Conservation (phyloP, 2,329 filamentous ascomycete genomes). For the Alternaria alternata region DNA sequence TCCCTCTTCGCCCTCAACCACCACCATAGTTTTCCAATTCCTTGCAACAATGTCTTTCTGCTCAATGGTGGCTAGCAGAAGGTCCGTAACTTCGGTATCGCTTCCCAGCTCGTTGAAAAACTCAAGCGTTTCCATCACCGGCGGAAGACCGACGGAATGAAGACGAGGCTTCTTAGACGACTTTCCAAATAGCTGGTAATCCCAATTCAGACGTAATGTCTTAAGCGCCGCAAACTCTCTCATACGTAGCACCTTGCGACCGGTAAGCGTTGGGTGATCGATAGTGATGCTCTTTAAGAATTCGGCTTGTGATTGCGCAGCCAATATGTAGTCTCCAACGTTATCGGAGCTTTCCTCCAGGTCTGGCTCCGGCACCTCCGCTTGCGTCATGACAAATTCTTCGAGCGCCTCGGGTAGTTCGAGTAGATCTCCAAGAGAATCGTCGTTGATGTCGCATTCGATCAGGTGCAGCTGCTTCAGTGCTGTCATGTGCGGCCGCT, state of each 20-base stretch:
- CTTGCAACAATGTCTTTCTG: conserved; percentile 37
- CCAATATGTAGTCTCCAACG: conserved; percentile 43
- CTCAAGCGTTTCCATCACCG: conserved; percentile 37
- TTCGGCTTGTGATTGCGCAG: conserved; percentile 37
- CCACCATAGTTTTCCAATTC: conserved; percentile 35
- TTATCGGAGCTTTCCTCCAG: conserved; percentile 45
- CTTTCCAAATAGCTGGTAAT: conserved; percentile 45
- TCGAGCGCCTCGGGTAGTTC: conserved; percentile 42
- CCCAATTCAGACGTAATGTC: conserved; percentile 41
- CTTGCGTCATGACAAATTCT: conserved; percentile 45
- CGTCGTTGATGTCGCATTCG: conserved; percentile 47
- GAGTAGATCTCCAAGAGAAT: conserved; percentile 41
- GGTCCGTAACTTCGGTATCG: conserved; percentile 41
- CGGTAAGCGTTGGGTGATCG: conserved; percentile 37
- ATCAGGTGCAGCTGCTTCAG: conserved; percentile 39
- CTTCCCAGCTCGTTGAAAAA: conserved; percentile 45
- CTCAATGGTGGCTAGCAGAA: conserved; percentile 38
- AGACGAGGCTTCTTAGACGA: conserved; percentile 43
- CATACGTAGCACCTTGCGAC: conserved; percentile 41
- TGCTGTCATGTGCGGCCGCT: conserved; percentile 40
- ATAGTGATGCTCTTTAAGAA: conserved; percentile 42
- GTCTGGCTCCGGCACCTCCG: conserved; percentile 40
- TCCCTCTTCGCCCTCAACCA: conserved; percentile 36
- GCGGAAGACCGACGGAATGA: conserved; percentile 43
- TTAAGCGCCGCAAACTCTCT: conserved; percentile 38